Conservation (phyloP, 148 eudicot genomes). For the Cornus florida region DNA sequence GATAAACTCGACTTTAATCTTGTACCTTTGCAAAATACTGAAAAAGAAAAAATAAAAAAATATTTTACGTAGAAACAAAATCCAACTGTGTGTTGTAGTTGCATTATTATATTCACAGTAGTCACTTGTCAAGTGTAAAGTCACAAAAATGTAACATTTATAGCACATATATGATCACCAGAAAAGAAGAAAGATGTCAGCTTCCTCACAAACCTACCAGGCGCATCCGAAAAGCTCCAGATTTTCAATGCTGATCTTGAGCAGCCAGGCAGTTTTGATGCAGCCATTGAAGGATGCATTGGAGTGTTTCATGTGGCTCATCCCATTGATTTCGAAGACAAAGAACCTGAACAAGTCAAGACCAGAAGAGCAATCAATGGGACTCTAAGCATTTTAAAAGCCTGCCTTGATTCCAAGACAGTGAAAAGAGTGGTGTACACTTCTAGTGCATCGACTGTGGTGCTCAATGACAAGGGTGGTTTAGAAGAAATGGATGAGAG, state of each 20-base stretch:
- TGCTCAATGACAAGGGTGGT: constrained; percentile 7
- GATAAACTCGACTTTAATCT: no score
- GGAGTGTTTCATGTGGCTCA: constrained; percentile 53
- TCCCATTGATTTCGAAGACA: constrained; percentile 25
- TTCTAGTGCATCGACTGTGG: constrained; percentile 28
- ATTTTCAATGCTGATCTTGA: constrained; percentile 39
- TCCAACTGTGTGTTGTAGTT: no score
- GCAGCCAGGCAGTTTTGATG: constrained; percentile 28
- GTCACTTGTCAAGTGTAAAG: no score
- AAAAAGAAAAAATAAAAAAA: no score
- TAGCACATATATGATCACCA: background rate
- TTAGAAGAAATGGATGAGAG: constrained; percentile 25
- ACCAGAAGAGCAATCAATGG: constrained; percentile 25
- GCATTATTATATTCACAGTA: no score
- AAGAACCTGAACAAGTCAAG: constrained; percentile 30
- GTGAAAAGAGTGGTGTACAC: constrained; percentile 48
- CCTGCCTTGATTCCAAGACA: constrained; percentile 35
- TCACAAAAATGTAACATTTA: background rate
- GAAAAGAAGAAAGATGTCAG: constrained; percentile 42
- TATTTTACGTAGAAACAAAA: no score
- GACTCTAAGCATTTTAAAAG: constrained; percentile 24
- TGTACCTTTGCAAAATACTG: no score
- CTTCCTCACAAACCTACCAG: constrained; percentile 45
- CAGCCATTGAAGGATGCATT: constrained; percentile 41
- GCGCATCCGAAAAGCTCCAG: constrained; percentile 38